Evolutionary conservation across 2,329 filamentous ascomycete species (phyloP).

Genomic region (Tolypocladium ovalisporum): DNA sequence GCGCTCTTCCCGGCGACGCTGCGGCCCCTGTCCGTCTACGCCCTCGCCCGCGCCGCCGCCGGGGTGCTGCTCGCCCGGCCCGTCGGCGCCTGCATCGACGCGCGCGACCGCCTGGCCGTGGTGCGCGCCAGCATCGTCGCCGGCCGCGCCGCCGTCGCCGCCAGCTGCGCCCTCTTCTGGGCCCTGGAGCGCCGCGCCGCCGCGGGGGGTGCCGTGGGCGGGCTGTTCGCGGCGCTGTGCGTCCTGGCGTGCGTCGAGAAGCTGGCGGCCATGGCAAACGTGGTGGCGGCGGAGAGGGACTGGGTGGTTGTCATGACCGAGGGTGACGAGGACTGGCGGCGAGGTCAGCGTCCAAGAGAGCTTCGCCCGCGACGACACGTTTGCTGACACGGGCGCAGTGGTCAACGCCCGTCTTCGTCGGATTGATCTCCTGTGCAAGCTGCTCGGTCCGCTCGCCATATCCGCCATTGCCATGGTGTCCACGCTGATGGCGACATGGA

Average conservation of each 20-base stretch:
- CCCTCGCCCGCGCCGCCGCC: slow-evolving; percentile 45
- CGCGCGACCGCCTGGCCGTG: slow-evolving; percentile 34
- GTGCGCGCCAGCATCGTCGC: slow-evolving; percentile 36
- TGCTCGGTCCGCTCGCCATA: slow-evolving; percentile 44
- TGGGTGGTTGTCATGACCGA: slow-evolving; percentile 39
- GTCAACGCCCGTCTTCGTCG: slow-evolving; percentile 52
- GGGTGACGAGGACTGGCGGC: slow-evolving; percentile 1
- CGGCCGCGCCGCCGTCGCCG: slow-evolving; percentile 29
- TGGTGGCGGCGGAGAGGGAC: slow-evolving; percentile 59
- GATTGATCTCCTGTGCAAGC: slow-evolving; percentile 49
- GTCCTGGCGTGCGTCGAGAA: slow-evolving; percentile 60
- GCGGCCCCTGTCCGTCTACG: slow-evolving; percentile 58
- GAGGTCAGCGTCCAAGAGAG: no score
- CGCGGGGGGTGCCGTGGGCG: slow-evolving; percentile 3
- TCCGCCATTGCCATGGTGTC: slow-evolving; percentile 39
- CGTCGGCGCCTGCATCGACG: slow-evolving; percentile 51
- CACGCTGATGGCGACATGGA: slow-evolving; percentile 34
- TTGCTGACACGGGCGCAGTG: slow-evolving; percentile 14
- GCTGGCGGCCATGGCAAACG: slow-evolving; percentile 51
- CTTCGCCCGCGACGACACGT: no score
- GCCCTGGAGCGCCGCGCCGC: slow-evolving; percentile 5
- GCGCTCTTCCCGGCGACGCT: slow-evolving; percentile 47
- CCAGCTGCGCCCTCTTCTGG: slow-evolving; percentile 35
- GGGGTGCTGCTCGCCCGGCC: slow-evolving; percentile 48
- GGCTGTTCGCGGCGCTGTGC: slow-evolving; percentile 25